Evolutionary conservation across 2,329 filamentous ascomycete species (phyloP).

Genomic region (Aspergillus sp.): DNA sequence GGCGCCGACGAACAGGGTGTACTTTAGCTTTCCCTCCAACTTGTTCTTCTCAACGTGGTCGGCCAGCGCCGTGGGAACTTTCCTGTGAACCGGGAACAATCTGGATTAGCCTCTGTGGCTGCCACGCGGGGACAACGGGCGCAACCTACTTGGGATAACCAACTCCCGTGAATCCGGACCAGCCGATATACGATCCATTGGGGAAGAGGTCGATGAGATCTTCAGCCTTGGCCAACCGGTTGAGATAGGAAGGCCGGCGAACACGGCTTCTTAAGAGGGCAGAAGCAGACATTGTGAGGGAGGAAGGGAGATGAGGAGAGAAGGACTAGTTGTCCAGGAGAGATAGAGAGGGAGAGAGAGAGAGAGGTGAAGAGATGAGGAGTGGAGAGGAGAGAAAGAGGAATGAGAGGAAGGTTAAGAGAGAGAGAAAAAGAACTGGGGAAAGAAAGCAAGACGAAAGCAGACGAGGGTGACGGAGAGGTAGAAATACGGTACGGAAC

Average conservation of each 20-base stretch:
- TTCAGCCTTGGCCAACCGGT: conserved; percentile 76
- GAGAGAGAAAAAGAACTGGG: conserved; percentile 6
- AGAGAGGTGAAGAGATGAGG: conserved; percentile 1
- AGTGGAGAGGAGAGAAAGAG: conserved; percentile 6
- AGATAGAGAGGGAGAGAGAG: background rate
- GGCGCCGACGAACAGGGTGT: conserved; percentile 86
- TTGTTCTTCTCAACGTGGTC: conserved; percentile 87
- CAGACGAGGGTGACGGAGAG: conserved; percentile 2
- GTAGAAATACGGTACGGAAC: conserved; percentile 20
- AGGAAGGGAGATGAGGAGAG: conserved; percentile 9
- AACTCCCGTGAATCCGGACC: conserved; percentile 88
- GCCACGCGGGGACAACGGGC: background rate
- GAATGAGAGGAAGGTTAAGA: conserved; percentile 13
- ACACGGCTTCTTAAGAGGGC: conserved; percentile 75
- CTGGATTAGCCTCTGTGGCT: conserved; percentile 1
- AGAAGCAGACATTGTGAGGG: conserved; percentile 58
- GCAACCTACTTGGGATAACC: conserved; percentile 78
- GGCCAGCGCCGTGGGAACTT: conserved; percentile 78
- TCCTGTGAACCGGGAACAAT: conserved; percentile 52
- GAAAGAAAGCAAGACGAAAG: background rate
- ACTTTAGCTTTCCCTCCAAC: conserved; percentile 80
- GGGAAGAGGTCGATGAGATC: conserved; percentile 81
- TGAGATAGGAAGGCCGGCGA: conserved; percentile 72
- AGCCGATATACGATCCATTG: conserved; percentile 82
- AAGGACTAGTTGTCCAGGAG: conserved; percentile 15